Percentiles rank a stretch among this genome's conserved stretches.
These are phyloP conservation scores for Prototheca wickerhamii DNA, from an alignment of 163 green algal genomes.

Conservation along the genomic window DNA sequence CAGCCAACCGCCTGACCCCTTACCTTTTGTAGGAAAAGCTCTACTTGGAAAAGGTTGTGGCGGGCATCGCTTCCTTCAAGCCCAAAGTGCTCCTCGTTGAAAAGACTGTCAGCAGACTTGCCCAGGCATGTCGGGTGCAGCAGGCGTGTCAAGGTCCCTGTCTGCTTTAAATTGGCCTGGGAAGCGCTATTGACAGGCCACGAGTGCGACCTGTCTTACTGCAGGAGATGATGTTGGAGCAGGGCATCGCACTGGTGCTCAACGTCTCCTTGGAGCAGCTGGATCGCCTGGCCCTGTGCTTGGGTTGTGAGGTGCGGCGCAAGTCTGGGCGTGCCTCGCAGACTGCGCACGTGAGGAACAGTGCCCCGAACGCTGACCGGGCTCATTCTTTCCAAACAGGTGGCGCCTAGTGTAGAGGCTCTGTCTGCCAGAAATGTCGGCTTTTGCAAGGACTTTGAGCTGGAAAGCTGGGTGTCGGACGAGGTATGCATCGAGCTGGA, in stretches of 20 bases:
- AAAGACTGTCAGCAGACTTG: conserved; percentile 60
- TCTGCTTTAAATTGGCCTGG: not conserved
- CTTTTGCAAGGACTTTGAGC: conserved; percentile 59
- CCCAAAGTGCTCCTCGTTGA: conserved; percentile 87
- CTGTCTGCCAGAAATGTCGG: conserved; percentile 43
- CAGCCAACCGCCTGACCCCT: too few species aligned
- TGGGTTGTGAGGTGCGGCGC: conserved; percentile 43
- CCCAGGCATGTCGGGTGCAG: conserved; percentile 4
- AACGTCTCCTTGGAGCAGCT: conserved; percentile 67
- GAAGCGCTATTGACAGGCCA: not conserved
- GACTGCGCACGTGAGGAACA: too few species aligned
- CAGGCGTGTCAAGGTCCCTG: not conserved
- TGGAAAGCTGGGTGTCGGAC: conserved; percentile 41
- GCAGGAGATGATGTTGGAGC: conserved; percentile 70
- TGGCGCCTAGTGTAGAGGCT: conserved; percentile 35
- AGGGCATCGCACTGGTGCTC: conserved; percentile 66
- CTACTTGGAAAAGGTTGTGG: conserved; percentile 29
- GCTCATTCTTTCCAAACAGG: conserved; percentile 10
- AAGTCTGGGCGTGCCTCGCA: not conserved
- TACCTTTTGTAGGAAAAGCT: conserved; percentile 11
- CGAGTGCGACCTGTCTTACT: not conserved
- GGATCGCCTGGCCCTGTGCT: conserved; percentile 67
- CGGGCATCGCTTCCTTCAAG: conserved; percentile 39
- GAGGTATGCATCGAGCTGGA: too few species aligned
- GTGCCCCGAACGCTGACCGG: not conserved